phyloP scores from a whole-genome alignment of 108 stramenopile species.

The Chaetoceros muelleri region DNA sequence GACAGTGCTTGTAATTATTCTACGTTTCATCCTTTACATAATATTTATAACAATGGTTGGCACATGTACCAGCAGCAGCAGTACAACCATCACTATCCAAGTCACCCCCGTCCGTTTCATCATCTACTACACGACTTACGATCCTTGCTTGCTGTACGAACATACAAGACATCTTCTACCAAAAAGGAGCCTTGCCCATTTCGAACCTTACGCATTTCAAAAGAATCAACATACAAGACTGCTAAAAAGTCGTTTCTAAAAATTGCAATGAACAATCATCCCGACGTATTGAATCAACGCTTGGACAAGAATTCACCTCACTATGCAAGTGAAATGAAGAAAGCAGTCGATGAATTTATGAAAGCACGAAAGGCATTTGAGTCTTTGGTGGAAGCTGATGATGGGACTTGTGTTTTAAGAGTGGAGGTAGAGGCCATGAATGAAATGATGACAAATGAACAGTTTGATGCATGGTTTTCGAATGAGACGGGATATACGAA shows the following conservation, averaged over 20 bases:
- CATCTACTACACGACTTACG: no score
- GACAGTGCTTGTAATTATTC: no score
- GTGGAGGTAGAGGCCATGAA: constrained; percentile 18
- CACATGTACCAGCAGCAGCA: no score
- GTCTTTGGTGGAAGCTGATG: constrained; percentile 42
- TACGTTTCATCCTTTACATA: no score
- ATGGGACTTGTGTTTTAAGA: constrained; percentile 32
- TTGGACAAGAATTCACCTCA: constrained; percentile 5
- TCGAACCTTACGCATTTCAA: constrained; percentile 32
- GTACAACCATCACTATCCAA: no score
- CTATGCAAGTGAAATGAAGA: constrained; percentile 17
- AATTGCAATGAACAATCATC: constrained; percentile 81
- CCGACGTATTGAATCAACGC: constrained; percentile 37
- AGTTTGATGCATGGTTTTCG: constrained; percentile 70
- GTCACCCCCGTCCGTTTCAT: no score
- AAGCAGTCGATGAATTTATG: constrained; percentile 54
- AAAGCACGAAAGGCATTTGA: constrained; percentile 58
- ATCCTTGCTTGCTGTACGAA: no score
- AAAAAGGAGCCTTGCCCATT: constrained; percentile 41
- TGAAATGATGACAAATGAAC: constrained; percentile 24
- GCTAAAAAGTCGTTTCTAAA: constrained; percentile 68
- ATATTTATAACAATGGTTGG: no score
- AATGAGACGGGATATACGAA: constrained; percentile 58
- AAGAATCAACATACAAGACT: constrained; percentile 37
- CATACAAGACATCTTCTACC: no score